Percentiles rank a stretch among this genome's conserved stretches.
phyloP scores from a whole-genome alignment of 2,329 filamentous ascomycete genomes.

The Fusarium sacchari region DNA sequence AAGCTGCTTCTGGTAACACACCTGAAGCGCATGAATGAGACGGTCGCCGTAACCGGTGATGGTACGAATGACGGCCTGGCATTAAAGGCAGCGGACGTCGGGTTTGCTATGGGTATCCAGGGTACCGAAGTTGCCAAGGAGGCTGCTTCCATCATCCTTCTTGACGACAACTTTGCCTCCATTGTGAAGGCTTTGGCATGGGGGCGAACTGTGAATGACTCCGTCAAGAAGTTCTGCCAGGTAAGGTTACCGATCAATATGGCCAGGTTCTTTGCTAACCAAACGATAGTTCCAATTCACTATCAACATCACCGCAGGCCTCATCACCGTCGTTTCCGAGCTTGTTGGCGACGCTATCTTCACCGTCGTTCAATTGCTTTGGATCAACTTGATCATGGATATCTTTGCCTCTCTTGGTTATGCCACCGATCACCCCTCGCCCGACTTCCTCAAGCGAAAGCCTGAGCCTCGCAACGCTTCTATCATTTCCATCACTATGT shows the following conservation, averaged over 20 bases:
- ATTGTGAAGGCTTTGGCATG: conserved; percentile 75
- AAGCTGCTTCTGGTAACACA: conserved; percentile 65
- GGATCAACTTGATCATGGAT: conserved; percentile 78
- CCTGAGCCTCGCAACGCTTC: conserved; percentile 72
- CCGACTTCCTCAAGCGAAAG: conserved; percentile 64
- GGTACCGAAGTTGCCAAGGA: conserved; percentile 76
- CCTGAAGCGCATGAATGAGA: conserved; percentile 65
- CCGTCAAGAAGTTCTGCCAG: conserved; percentile 75
- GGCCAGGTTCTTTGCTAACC: background rate
- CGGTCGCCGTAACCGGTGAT: conserved; percentile 72
- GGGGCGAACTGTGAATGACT: conserved; percentile 76
- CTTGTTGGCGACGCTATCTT: conserved; percentile 69
- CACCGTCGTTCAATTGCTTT: conserved; percentile 73
- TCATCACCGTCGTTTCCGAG: conserved; percentile 72
- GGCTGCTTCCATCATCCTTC: conserved; percentile 73
- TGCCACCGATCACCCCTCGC: conserved; percentile 70
- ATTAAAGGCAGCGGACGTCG: conserved; percentile 72
- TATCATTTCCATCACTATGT: conserved; percentile 73
- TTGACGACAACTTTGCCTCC: conserved; percentile 73
- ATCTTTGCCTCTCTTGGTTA: conserved; percentile 73
- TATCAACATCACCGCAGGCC: conserved; percentile 74
- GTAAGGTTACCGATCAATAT: conserved; percentile 38
- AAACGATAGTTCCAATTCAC: conserved; percentile 69
- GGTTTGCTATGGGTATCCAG: conserved; percentile 74
- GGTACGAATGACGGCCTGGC: conserved; percentile 75